Evolutionary conservation across 1,284 basidiomycete species (phyloP).

Genomic region (Ganoderma boninense): DNA sequence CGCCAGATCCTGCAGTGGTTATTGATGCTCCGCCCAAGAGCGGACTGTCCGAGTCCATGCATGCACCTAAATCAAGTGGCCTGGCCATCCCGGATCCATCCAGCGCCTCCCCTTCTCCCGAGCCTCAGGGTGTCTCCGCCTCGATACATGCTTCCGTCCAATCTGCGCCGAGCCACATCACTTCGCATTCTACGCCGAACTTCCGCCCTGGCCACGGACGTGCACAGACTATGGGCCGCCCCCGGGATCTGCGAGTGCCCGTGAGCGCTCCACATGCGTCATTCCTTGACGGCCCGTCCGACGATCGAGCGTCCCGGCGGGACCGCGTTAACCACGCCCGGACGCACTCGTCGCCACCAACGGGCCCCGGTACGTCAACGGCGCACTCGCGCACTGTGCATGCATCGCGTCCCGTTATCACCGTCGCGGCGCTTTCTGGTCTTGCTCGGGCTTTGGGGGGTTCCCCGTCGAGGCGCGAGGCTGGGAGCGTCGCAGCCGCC

Average conservation of each 20-base stretch:
- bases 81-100: constrained; percentile 8
- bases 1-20: constrained; percentile 8
- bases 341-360: constrained; percentile 72
- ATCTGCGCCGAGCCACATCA: constrained; percentile 43
- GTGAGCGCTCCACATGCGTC: constrained; percentile 28
- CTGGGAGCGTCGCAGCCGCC: constrained; percentile 26
- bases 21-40: constrained; percentile 37
- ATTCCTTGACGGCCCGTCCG: constrained; percentile 27
- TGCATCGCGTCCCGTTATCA: constrained; percentile 69
- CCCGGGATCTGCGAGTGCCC: constrained; percentile 23
- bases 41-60: constrained; percentile 28
- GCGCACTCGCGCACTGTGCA: constrained; percentile 50
- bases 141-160: constrained; percentile 60
- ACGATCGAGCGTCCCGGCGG: constrained; percentile 27
- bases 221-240: constrained; percentile 60
- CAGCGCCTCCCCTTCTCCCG: constrained; percentile 23
- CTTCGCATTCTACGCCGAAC: constrained; percentile 36
- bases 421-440: constrained; percentile 69
- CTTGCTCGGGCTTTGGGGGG: constrained; percentile 66
- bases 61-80: constrained; percentile 21
- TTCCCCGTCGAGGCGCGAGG: constrained; percentile 39
- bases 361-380: constrained; percentile 35
- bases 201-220: constrained; percentile 55
- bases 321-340: constrained; percentile 52
- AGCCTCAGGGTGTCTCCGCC: constrained; percentile 40